Percentiles rank a stretch among this genome's conserved stretches.
Conservation (phyloP, 78 protist species). For the Dictyostelium capitatum region DNA sequence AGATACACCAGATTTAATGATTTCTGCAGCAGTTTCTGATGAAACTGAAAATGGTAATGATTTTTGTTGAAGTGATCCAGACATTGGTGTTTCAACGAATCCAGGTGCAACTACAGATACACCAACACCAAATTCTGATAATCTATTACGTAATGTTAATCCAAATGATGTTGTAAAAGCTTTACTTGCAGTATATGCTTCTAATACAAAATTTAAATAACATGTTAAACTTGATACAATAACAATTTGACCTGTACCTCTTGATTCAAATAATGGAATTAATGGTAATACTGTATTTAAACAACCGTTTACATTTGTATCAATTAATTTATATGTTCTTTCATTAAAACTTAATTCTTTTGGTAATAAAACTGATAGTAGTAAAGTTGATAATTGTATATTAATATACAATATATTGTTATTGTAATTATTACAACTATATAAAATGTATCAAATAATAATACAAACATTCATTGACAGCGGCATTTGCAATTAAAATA, state of each 20-base stretch:
- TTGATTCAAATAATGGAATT: neutral
- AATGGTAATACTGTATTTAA: constrained; percentile 45
- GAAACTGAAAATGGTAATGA: neutral
- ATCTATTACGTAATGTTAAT: constrained; percentile 16
- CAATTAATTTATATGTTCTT: neutral
- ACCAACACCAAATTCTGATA: constrained; percentile 29
- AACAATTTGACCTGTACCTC: constrained; percentile 45
- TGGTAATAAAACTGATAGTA: neutral
- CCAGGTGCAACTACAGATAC: constrained; percentile 36
- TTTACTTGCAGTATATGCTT: constrained; percentile 13
- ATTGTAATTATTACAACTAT: no score
- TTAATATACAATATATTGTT: no score
- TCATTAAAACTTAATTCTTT: constrained; percentile 26
- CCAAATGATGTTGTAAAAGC: neutral
- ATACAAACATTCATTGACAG: constrained; percentile 24
- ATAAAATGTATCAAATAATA: no score
- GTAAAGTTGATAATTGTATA: no score
- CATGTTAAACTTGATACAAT: constrained; percentile 1
- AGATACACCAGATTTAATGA: neutral
- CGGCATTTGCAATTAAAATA: constrained; percentile 48
- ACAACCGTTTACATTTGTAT: constrained; percentile 28
- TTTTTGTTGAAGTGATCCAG: constrained; percentile 8
- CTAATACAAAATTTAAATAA: neutral
- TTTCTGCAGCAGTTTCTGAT: neutral
- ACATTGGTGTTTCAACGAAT: constrained; percentile 20